phyloP scores from a whole-genome alignment of 116 monocot genomes.

The Zostera marina region DNA sequence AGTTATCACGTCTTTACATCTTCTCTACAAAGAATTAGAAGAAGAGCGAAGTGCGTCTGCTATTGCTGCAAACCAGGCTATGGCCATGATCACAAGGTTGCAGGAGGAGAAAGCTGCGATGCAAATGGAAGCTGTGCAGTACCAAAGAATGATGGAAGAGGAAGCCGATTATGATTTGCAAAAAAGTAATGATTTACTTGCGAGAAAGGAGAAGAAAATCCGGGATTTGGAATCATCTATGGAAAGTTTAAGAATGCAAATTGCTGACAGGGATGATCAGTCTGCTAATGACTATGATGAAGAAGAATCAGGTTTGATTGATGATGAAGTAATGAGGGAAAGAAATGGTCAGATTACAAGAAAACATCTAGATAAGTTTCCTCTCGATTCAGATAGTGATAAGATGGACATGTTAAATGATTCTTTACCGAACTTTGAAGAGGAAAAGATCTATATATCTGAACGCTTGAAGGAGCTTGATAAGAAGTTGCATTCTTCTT shows the following conservation, averaged over 20 bases:
- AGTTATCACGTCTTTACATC: slow-evolving; percentile 56
- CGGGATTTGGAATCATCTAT: slow-evolving; percentile 57
- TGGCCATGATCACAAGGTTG: slow-evolving; percentile 98
- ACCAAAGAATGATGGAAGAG: slow-evolving; percentile 95
- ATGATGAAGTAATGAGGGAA: neutral
- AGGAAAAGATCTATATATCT: slow-evolving; percentile 50
- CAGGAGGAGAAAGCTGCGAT: slow-evolving; percentile 96
- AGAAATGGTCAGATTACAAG: too few species aligned
- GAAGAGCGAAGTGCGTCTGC: slow-evolving; percentile 95
- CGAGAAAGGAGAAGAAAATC: slow-evolving; percentile 52
- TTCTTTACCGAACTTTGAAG: slow-evolving; percentile 32
- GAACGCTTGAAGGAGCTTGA: slow-evolving; percentile 44
- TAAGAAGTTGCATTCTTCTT: slow-evolving; percentile 24
- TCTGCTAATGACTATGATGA: slow-evolving; percentile 9
- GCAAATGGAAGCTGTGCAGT: slow-evolving; percentile 96
- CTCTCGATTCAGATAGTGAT: too few species aligned
- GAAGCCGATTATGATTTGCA: slow-evolving; percentile 86
- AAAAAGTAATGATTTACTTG: slow-evolving; percentile 42
- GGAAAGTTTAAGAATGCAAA: slow-evolving; percentile 26
- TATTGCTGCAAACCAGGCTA: slow-evolving; percentile 86
- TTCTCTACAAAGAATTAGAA: slow-evolving; percentile 81
- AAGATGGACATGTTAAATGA: neutral
- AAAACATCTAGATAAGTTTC: too few species aligned
- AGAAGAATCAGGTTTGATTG: neutral
- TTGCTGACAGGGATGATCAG: neutral